Base-by-base conservation (phyloP, 768 basidiomycete species). In the Psilocybe tampanensis region DNA sequence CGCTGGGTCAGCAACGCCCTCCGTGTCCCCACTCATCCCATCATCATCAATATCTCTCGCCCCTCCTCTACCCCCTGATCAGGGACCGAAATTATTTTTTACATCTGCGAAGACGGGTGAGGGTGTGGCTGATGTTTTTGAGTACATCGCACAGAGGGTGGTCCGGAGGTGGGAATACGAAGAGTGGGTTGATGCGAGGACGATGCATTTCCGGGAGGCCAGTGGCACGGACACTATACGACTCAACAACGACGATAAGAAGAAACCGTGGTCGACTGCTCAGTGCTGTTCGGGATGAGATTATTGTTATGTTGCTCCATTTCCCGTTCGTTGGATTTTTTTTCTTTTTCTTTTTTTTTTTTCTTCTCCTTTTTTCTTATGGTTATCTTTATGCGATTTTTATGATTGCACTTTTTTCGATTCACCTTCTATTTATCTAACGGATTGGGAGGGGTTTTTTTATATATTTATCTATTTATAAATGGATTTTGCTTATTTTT, bases 101-200 rank as follows among this genome's bases (percentile, higher is more conserved):
- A 83, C 89, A 6, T 89, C 86, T 1, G 90, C 92, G 2, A 90
- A 90, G 71, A 90, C 88, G 3, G 92, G 92, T 0, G 79, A 82
- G 33, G 86, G 88, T 8, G 89, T 92, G 0, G 48, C 66, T 1
- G 86, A 86, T 1, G 86, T 91, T n/a, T 94, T 93, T 64, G 87
- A 84, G 67, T 92, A 92, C 64, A 76, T 94, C 41, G 88, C 84
- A 3, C 65, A 71, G 47, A 75, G 90, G 23, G 87, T 93, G 8
- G 77, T 86, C 33, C 64, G 67, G 59, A 73, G 80, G 58, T 86
- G 85, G 84, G 90, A 86, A 64, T 84, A 84, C 64, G 87, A 90
- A 54, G 89, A 88, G 53, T 73, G 74, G 13, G 54, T 79, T 11
- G 85, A 86, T 26, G 75, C 76, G 24, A 21, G 65, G 44, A 59